phyloP scores from a whole-genome alignment of 495 filamentous ascomycete genomes.

The Lophium mytilinum region DNA sequence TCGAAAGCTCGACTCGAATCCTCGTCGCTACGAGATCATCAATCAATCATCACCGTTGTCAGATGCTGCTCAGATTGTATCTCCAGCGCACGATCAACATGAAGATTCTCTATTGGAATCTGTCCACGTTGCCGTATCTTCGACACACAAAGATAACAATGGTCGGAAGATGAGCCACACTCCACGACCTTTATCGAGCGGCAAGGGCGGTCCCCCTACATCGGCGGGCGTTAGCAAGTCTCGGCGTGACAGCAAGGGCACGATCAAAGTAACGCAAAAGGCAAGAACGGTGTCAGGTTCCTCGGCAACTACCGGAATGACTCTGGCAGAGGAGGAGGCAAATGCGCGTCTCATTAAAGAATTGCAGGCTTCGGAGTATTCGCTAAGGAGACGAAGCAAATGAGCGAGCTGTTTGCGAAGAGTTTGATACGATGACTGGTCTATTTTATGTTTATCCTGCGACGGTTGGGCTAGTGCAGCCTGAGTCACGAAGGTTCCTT shows the following conservation, averaged over 20 bases:
- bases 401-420: constrained; percentile 1
- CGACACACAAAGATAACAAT: not conserved
- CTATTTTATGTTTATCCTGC: not conserved
- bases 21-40: not conserved
- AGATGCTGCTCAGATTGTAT: not conserved
- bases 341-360: constrained; percentile 49
- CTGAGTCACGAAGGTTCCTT: too few relatives aligned
- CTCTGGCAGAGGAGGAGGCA: constrained; percentile 37
- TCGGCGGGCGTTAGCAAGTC: not conserved
- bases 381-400: constrained; percentile 44
- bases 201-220: constrained; percentile 7
- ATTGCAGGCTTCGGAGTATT: constrained; percentile 52
- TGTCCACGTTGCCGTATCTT: not conserved
- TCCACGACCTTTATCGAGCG: not conserved
- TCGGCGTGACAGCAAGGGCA: constrained; percentile 8
- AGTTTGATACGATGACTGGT: not conserved
- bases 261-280: constrained; percentile 7
- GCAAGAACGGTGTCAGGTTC: constrained; percentile 4
- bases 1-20: not conserved
- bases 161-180: constrained; percentile 11
- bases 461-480: not conserved
- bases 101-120: not conserved
- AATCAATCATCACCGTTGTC: constrained; percentile 5
- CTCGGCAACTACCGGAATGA: constrained; percentile 3
- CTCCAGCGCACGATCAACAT: not conserved